phyloP scores from a whole-genome alignment of 768 basidiomycete genomes.

The Punctularia strigosozonata region DNA sequence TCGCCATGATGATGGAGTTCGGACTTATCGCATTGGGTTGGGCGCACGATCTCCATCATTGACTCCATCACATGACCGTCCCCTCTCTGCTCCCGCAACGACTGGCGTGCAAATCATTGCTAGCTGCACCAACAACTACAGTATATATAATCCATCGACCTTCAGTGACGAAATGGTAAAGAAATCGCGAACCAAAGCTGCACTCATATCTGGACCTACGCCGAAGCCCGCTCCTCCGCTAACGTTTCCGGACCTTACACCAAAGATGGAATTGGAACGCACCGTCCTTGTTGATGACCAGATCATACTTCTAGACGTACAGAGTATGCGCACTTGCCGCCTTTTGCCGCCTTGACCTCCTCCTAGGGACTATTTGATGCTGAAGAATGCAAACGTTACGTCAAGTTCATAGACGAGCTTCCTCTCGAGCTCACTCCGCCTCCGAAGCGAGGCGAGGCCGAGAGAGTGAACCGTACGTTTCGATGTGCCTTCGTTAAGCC shows the following conservation, averaged over 20 bases:
- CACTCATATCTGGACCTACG: too few relatives aligned
- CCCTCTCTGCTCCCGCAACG: too few relatives aligned
- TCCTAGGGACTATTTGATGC: constrained; percentile 44
- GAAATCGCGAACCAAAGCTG: background rate
- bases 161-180: background rate
- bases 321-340: too few relatives aligned
- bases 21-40: too few relatives aligned
- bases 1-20: too few relatives aligned
- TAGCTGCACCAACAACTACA: background rate
- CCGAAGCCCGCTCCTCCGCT: background rate
- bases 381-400: constrained; percentile 49
- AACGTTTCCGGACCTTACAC: constrained; percentile 32
- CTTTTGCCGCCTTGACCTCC: too few relatives aligned
- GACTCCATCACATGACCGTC: too few relatives aligned
- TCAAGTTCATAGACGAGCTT: constrained; percentile 46
- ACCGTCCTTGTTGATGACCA: constrained; percentile 48
- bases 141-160: background rate
- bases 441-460: constrained; percentile 63
- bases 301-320: constrained; percentile 51
- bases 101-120: background rate
- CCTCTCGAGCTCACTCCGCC: constrained; percentile 58
- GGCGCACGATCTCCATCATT: too few relatives aligned
- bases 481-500: background rate
- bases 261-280: constrained; percentile 35
- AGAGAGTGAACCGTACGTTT: constrained; percentile 50